Evolutionary conservation across 2,329 filamentous ascomycete genomes (phyloP).

Genomic region (Xylaria sp.): DNA sequence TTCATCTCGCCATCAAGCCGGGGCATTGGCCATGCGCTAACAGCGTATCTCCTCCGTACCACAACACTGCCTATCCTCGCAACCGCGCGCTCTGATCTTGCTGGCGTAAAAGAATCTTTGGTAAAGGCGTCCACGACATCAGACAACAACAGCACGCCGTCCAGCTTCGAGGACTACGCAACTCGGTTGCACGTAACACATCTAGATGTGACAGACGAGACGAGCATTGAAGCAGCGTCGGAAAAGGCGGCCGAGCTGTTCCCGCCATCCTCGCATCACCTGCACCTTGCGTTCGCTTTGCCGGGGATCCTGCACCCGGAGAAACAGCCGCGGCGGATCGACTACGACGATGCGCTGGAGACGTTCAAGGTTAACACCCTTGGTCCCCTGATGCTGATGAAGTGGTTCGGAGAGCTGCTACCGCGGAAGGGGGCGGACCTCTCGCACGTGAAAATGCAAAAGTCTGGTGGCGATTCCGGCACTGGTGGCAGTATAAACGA

Average conservation of each 20-base stretch:
- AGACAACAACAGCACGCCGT: constrained; percentile 42
- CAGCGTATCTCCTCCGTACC: constrained; percentile 59
- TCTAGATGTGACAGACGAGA: constrained; percentile 67
- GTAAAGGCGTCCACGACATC: constrained; percentile 47
- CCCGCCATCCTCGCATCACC: constrained; percentile 61
- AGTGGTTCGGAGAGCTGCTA: constrained; percentile 77
- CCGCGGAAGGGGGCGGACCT: constrained; percentile 65
- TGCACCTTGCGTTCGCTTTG: constrained; percentile 75
- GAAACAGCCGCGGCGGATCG: constrained; percentile 73
- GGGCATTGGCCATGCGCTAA: constrained; percentile 61
- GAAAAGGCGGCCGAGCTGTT: constrained; percentile 62
- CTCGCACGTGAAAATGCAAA: not conserved
- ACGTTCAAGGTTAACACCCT: constrained; percentile 80
- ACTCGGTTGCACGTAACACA: constrained; percentile 54
- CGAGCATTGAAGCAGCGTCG: constrained; percentile 67
- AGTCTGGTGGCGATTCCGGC: not conserved
- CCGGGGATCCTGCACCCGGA: constrained; percentile 80
- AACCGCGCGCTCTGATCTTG: constrained; percentile 54
- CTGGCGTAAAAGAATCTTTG: constrained; percentile 50
- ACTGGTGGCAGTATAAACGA: not conserved
- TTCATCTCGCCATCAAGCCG: constrained; percentile 59
- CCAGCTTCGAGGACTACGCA: constrained; percentile 38
- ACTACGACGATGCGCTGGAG: constrained; percentile 68
- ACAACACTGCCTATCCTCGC: constrained; percentile 61
- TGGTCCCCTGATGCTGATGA: constrained; percentile 79